phyloP scores from a whole-genome alignment of 1,284 basidiomycete genomes.

The Lentinula novae-zelandiae region DNA sequence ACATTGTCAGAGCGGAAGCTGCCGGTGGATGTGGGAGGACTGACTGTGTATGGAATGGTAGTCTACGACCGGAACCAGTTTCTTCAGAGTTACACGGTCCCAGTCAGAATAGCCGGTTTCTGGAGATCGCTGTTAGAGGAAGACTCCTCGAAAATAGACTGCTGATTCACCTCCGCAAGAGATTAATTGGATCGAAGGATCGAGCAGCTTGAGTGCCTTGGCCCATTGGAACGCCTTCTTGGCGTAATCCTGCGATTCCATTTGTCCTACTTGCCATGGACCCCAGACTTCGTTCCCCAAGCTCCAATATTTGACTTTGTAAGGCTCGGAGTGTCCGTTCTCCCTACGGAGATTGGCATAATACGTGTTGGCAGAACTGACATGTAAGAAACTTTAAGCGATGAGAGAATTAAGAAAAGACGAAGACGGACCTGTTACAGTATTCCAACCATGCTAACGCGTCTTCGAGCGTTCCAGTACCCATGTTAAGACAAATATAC shows the following conservation, averaged over 20 bases:
- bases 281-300: slow-evolving; percentile 56
- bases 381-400: neutral
- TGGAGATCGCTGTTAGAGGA: slow-evolving; percentile 11
- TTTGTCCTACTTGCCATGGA: slow-evolving; percentile 55
- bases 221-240: slow-evolving; percentile 62
- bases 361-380: slow-evolving; percentile 37
- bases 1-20: neutral
- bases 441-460: slow-evolving; percentile 68
- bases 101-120: slow-evolving; percentile 45
- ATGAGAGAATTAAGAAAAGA: neutral
- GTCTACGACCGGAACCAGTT: slow-evolving; percentile 36
- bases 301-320: slow-evolving; percentile 46
- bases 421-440: slow-evolving; percentile 46
- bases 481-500: slow-evolving; percentile 66
- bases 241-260: slow-evolving; percentile 55
- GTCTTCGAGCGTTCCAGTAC: slow-evolving; percentile 59
- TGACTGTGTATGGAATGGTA: slow-evolving; percentile 37
- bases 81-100: slow-evolving; percentile 35
- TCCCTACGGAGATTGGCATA: slow-evolving; percentile 61
- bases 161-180: slow-evolving; percentile 48
- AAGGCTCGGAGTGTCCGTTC: slow-evolving; percentile 56
- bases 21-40: slow-evolving; percentile 7
- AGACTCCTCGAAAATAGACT: neutral
- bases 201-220: slow-evolving; percentile 57
- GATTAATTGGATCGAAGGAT: slow-evolving; percentile 54